Evolutionary conservation across 2,329 filamentous ascomycete genomes (phyloP).

Genomic region (Fusarium ramigenum): DNA sequence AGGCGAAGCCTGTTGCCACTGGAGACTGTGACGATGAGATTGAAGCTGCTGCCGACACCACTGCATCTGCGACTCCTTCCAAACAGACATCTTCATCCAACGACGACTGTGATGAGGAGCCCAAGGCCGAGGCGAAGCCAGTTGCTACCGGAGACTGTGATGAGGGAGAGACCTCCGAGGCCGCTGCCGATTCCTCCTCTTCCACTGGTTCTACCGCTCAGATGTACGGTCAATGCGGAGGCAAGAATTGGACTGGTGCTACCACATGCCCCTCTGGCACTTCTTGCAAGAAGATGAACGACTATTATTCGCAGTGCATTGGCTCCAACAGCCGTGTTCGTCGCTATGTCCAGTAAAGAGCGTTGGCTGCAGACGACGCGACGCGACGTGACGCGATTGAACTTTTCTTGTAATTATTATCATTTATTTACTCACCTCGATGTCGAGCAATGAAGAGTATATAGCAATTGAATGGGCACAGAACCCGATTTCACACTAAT

Average conservation of each 20-base stretch:
- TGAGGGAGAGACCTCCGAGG: background rate
- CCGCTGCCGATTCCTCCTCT: background rate
- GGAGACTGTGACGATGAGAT: background rate
- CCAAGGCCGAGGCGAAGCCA: background rate
- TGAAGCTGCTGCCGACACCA: no score
- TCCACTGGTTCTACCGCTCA: background rate
- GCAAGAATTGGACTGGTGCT: constrained; percentile 14
- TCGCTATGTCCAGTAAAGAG: background rate
- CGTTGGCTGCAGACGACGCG: background rate
- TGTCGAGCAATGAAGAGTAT: background rate
- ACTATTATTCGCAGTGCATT: constrained; percentile 28
- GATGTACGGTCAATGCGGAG: constrained; percentile 24
- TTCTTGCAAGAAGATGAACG: constrained; percentile 24
- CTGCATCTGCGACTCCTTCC: background rate
- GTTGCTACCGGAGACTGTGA: background rate
- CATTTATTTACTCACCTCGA: background rate
- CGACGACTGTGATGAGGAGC: background rate
- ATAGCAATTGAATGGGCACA: background rate
- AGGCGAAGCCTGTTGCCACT: background rate
- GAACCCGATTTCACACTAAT: background rate
- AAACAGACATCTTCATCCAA: background rate
- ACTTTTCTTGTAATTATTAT: background rate
- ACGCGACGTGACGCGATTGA: background rate
- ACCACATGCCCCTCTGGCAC: constrained; percentile 11
- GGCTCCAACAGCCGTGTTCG: constrained; percentile 7